A percentile compares a stretch with the other conserved stretches of the same genome.
Conservation (phyloP, 2,329 filamentous ascomycete genomes). For the Fusarium veterinarium region DNA sequence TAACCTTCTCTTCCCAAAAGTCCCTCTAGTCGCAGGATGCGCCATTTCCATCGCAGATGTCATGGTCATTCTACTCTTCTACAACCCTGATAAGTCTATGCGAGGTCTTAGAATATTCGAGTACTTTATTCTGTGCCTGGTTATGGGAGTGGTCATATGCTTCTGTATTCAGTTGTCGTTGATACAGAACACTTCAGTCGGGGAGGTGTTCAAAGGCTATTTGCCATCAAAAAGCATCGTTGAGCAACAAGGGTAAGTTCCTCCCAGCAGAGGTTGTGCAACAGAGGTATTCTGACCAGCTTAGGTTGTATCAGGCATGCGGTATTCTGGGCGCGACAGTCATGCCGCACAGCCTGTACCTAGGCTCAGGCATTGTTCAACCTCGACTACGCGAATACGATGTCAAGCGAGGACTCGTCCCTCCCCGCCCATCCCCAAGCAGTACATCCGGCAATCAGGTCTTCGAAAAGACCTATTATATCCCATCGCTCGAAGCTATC, state of each 20-base stretch:
- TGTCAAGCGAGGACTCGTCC: neutral
- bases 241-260: slow-evolving; percentile 62
- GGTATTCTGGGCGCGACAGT: slow-evolving; percentile 82
- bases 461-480: slow-evolving; percentile 68
- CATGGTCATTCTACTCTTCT: slow-evolving; percentile 75
- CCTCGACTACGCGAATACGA: slow-evolving; percentile 74
- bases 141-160: slow-evolving; percentile 76
- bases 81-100: slow-evolving; percentile 69
- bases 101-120: slow-evolving; percentile 69
- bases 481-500: slow-evolving; percentile 79
- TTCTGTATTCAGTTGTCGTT: slow-evolving; percentile 77
- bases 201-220: slow-evolving; percentile 73
- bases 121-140: slow-evolving; percentile 70
- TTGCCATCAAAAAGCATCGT: slow-evolving; percentile 70
- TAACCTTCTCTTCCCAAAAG: slow-evolving; percentile 71
- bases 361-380: slow-evolving; percentile 77
- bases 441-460: neutral
- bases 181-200: slow-evolving; percentile 65
- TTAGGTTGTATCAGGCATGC: slow-evolving; percentile 70
- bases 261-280: rapidly evolving
- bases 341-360: slow-evolving; percentile 76
- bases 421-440: neutral
- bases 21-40: slow-evolving; percentile 75
- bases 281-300: rapidly evolving
- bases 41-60: slow-evolving; percentile 76